Conservation (phyloP, 2,329 filamentous ascomycete genomes). For the Pseudocercospora pini-densiflorae region DNA sequence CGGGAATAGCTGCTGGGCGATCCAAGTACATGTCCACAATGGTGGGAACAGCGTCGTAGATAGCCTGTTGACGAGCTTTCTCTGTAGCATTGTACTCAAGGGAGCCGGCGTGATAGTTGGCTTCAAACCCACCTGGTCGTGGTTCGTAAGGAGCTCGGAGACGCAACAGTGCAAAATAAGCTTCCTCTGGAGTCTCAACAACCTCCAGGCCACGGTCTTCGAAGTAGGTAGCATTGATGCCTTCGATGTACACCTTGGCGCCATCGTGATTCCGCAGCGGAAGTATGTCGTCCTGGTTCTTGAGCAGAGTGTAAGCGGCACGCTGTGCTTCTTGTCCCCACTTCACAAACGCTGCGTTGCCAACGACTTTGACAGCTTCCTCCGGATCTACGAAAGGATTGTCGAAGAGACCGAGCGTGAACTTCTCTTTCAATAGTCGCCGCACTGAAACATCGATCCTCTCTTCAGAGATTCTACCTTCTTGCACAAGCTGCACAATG, state of each 20-base stretch:
- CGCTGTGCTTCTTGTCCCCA: conserved; percentile 46
- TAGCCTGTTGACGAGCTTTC: conserved; percentile 43
- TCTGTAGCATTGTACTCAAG: conserved; percentile 50
- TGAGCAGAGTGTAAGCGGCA: conserved; percentile 43
- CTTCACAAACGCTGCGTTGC: conserved; percentile 49
- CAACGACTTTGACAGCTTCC: conserved; percentile 48
- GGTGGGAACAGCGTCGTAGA: conserved; percentile 46
- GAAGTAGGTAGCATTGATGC: conserved; percentile 42
- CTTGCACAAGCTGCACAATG: conserved; percentile 52
- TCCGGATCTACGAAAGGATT: conserved; percentile 56
- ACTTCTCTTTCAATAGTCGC: conserved; percentile 56
- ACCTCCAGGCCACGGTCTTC: conserved; percentile 40
- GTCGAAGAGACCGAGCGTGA: conserved; percentile 57
- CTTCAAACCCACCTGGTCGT: conserved; percentile 49
- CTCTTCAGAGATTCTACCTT: conserved; percentile 47
- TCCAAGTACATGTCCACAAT: conserved; percentile 53
- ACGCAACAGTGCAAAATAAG: conserved; percentile 49
- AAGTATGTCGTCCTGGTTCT: conserved; percentile 40
- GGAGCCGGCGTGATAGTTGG: conserved; percentile 46
- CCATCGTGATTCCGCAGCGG: conserved; percentile 33
- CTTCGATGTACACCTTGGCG: conserved; percentile 43
- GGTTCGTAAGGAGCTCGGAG: conserved; percentile 48
- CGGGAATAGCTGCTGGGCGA: conserved; percentile 50
- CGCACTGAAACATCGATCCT: conserved; percentile 54
- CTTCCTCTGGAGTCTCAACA: conserved; percentile 44